Evolutionary conservation across 129 eudicot genomes (phyloP).

Genomic region (Flaveria sonorensis): DNA sequence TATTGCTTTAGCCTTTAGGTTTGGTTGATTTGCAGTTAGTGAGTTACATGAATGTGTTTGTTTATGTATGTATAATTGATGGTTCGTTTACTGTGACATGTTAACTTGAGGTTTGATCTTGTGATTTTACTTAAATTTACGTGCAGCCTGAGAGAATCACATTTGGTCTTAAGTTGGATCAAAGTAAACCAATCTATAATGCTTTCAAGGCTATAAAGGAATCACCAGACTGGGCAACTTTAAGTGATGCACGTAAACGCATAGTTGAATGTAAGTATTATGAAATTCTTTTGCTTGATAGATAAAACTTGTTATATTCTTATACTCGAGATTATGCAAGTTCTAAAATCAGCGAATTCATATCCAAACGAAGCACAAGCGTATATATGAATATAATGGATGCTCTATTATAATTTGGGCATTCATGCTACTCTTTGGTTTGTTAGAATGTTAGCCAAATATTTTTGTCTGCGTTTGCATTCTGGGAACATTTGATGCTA

Average conservation of each 20-base stretch:
- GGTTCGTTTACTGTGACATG: neutral
- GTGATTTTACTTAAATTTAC: neutral
- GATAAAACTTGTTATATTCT: too few species aligned
- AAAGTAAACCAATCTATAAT: constrained; percentile 85
- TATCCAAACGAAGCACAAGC: too few species aligned
- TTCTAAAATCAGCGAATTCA: neutral
- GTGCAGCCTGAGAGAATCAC: constrained; percentile 87
- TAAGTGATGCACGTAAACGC: constrained; percentile 84
- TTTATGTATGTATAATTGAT: neutral
- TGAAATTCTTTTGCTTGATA: neutral
- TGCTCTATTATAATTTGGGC: neutral
- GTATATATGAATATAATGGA: neutral
- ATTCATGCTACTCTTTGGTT: neutral
- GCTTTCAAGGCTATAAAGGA: constrained; percentile 83
- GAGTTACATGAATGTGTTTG: neutral
- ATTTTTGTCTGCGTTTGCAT: too few species aligned
- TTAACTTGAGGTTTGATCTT: neutral
- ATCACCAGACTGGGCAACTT: constrained; percentile 64
- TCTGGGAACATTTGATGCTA: too few species aligned
- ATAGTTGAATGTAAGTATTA: constrained; percentile 74
- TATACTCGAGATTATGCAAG: neutral
- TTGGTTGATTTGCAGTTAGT: constrained; percentile 5
- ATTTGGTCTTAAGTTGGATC: constrained; percentile 79
- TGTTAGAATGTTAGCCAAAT: neutral
- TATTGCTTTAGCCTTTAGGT: too few species aligned